Conservation (phyloP, 805 yeast genomes). For the Candida silvatica region DNA sequence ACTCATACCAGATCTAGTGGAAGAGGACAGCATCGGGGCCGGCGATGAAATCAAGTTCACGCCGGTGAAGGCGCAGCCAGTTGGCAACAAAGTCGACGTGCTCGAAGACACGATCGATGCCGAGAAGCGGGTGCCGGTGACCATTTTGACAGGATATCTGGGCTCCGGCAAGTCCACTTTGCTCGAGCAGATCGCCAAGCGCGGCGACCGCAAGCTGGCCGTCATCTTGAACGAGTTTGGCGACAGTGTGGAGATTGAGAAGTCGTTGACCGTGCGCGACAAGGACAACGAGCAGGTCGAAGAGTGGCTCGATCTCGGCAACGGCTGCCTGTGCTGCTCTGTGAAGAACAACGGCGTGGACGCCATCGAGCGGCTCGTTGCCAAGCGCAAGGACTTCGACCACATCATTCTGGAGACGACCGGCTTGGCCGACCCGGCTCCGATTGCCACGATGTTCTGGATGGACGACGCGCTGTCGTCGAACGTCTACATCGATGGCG, state of each 20-base stretch:
- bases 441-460: slow-evolving; percentile 97
- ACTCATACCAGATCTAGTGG: slow-evolving; percentile 21
- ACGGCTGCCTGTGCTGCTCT: slow-evolving; percentile 95
- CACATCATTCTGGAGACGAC: slow-evolving; percentile 91
- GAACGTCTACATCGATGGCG: slow-evolving; percentile 84
- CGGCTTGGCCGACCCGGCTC: slow-evolving; percentile 97
- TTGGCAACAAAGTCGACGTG: too few species aligned
- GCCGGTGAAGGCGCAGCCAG: too few species aligned
- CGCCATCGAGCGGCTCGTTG: slow-evolving; percentile 84
- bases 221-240: slow-evolving; percentile 91
- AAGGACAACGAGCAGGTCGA: slow-evolving; percentile 50
- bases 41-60: slow-evolving; percentile 8
- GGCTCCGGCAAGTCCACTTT: slow-evolving; percentile 94
- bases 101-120: too few species aligned
- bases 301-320: slow-evolving; percentile 95
- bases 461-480: slow-evolving; percentile 82
- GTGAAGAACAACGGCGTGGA: slow-evolving; percentile 92
- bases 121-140: slow-evolving; percentile 65
- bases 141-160: slow-evolving; percentile 88
- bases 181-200: slow-evolving; percentile 62
- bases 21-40: slow-evolving; percentile 15
- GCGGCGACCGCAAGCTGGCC: slow-evolving; percentile 70
- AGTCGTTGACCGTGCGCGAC: slow-evolving; percentile 62
- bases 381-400: slow-evolving; percentile 62
- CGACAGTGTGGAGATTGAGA: slow-evolving; percentile 83